These are phyloP conservation scores for Prosopis cineraria DNA, from an alignment of 306 rosid genomes.

Conservation along the genomic window DNA sequence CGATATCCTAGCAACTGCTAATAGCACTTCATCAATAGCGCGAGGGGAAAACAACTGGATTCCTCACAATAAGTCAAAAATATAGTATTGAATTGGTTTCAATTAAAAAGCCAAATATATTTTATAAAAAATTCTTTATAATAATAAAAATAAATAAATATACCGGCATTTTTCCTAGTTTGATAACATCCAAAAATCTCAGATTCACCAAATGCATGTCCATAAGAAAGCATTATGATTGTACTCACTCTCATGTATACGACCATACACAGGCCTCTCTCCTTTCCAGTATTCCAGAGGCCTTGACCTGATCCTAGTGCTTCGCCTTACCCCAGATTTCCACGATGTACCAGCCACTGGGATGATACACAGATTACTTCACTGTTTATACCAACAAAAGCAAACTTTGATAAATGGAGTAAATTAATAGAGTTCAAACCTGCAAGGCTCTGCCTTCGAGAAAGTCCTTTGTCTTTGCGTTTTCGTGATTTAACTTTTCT, in stretches of 20 bases:
- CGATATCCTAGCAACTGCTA: no score
- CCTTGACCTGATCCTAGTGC: conserved; percentile 63
- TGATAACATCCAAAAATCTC: background rate
- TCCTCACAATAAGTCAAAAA: background rate
- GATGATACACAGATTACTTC: conserved; percentile 13
- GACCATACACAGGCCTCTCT: conserved; percentile 63
- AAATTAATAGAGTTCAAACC: conserved; percentile 40
- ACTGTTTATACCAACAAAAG: background rate
- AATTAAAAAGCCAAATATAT: background rate
- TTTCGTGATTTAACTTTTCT: conserved; percentile 31
- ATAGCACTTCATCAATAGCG: no score
- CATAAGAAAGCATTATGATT: conserved; percentile 1
- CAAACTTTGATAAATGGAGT: background rate
- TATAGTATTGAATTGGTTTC: background rate
- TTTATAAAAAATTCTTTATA: no score
- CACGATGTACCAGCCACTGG: conserved; percentile 58
- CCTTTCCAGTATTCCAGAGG: conserved; percentile 76
- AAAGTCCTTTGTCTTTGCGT: conserved; percentile 18
- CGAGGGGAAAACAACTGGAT: no score
- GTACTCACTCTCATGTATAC: conserved; percentile 58
- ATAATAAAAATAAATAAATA: no score
- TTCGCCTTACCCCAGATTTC: conserved; percentile 63
- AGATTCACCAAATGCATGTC: background rate
- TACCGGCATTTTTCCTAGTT: no score
- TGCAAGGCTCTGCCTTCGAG: conserved; percentile 65